A percentile compares a stretch with the other conserved stretches of the same genome.
These are phyloP conservation scores for Mycena olivaceomarginata DNA, from an alignment of 768 basidiomycete genomes.

Conservation along the genomic window DNA sequence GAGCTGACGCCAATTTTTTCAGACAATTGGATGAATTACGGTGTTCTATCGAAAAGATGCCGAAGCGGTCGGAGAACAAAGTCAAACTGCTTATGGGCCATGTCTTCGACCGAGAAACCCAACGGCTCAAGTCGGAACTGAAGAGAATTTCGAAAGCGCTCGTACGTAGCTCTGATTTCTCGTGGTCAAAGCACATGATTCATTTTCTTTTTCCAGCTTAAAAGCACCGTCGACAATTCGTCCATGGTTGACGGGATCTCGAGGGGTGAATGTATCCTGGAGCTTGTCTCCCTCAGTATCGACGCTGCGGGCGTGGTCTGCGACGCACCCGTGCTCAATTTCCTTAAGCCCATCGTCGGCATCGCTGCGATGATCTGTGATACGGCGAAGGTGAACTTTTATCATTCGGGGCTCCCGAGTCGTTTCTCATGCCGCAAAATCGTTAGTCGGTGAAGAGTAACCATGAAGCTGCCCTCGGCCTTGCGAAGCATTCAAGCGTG, in stretches of 20 bases:
- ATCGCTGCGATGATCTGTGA: slow-evolving; percentile 9
- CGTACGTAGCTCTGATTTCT: too few relatives aligned
- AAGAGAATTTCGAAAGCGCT: background rate
- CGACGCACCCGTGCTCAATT: background rate
- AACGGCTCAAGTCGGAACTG: background rate
- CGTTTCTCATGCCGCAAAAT: background rate
- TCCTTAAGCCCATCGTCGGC: background rate
- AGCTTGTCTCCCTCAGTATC: background rate
- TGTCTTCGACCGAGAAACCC: background rate
- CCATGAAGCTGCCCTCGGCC: background rate
- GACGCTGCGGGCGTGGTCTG: background rate
- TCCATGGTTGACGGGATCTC: too few relatives aligned
- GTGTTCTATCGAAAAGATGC: background rate
- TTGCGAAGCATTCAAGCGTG: background rate
- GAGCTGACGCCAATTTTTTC: background rate
- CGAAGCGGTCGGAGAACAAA: background rate
- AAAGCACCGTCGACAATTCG: too few relatives aligned
- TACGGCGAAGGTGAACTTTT: slow-evolving; percentile 1
- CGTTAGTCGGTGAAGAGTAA: background rate
- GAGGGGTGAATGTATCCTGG: background rate
- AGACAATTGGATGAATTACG: background rate
- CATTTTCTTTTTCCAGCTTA: too few relatives aligned
- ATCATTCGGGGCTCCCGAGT: background rate
- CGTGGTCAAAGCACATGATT: too few relatives aligned
- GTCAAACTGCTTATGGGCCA: background rate